Evolutionary conservation across 2,329 filamentous ascomycete species (phyloP), one percentile per base, ranked within the genome.

Genomic region (Pestalotiopsis sp.): DNA sequence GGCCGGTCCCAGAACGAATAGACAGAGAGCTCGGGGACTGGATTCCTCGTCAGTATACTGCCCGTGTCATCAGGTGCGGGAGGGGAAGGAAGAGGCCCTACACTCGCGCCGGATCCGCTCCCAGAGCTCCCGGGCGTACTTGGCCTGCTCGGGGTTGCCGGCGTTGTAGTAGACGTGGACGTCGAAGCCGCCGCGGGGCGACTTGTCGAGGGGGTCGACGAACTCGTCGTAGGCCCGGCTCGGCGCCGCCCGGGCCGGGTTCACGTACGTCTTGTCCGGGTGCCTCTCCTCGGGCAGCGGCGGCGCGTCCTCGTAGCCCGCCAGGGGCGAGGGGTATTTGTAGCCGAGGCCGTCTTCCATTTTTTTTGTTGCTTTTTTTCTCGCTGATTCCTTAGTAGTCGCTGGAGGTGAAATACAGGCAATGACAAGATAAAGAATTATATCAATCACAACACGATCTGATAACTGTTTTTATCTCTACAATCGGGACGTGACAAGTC

Each of bases 101-200:
- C 91, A 97, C 82, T 97, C 94, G 69, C 90, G 86, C 63, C 94
- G 84, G 72, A 97, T 93, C 12, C 94, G 86, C 76, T 95, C 89
- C 87, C 91, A 93, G 0, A 97, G 84, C 59, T 92, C 90, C 36
- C 81, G 85, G 0, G 94, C 94, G 76, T 91, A 95, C 45, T 87
- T 83, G 0, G 80, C 78, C 76, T 97, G 92, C 5, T 84, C 81
- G 1, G 85, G 78, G 70, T 91, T 91, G 59, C 82, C 85, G 75
- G 90, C 88, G 71, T 90, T 88, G 79, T 94, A 93, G 81, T 97
- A 97, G 74, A 97, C 90, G 79, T 97, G 94, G 17, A 97, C 81
- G 77, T 97, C 94, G 72, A 97, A 97, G 12, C 90, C 94, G 49
- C 92, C 93, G 5, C 89, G 85, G 2, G 76, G 78, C 2, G 86